Evolutionary conservation across 805 yeast genomes (phyloP), one percentile per base, ranked within the genome.

Genomic region (Kuraishia floccosa): DNA sequence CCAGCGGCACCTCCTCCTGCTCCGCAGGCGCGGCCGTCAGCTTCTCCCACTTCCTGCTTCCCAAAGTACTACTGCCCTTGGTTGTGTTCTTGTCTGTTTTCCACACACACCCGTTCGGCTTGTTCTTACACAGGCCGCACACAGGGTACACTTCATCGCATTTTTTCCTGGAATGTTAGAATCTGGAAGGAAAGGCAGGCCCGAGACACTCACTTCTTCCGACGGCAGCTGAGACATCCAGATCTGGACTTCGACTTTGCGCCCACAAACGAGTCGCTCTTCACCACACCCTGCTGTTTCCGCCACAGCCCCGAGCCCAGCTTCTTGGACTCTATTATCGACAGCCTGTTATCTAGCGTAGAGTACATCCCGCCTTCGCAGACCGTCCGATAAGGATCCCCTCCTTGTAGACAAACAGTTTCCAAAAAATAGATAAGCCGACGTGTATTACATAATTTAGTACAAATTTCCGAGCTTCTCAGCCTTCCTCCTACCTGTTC

Each of bases 71-170:
- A n/a, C n/a, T n/a, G n/a, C n/a, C n/a, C n/a, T n/a, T n/a, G n/a
- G n/a, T n/a, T n/a, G n/a, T n/a, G n/a, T n/a, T n/a, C n/a, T n/a
- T n/a, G n/a, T n/a, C n/a, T n/a, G n/a, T n/a, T n/a, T n/a, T n/a
- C 46, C 53, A 44, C 9, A 42, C 35, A 39, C 68, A 62, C 21
- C 37, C 43, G 3, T 46, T 25, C 9, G 43, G 40, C 30, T 49
- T 46, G 33, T 48, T 52, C 22, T 35, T 25, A 32, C 74, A 67
- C n/a, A 54, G 42, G 1, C 65, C 60, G 41, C 74, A 67, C 3
- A 54, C 47, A 1, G 74, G 74, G 33, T 54, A 57, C 6, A 39
- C 42, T 40, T 67, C 67, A 43, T 67, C 72, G 45, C 74, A 67
- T 34, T 65, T 66, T 43, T 65, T 67, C 52, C 65, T 67, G 21